phyloP scores from a whole-genome alignment of 495 filamentous ascomycete species.

The Beverwykella pulmonaria region DNA sequence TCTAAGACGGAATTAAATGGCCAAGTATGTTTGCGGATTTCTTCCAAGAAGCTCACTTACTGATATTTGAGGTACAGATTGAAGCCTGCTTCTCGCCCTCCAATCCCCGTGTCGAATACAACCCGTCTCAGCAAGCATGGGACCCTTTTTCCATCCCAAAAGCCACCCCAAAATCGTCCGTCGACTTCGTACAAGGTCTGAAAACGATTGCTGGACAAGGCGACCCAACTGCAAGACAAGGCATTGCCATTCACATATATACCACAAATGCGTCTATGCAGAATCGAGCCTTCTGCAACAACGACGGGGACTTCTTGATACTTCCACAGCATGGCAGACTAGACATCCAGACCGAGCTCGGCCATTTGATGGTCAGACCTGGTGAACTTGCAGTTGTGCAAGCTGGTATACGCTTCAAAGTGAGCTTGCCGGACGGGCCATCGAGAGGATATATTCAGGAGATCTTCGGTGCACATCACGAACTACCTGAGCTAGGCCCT shows the following conservation, averaged over 20 bases:
- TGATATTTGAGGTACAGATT: neutral
- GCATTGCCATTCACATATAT: conserved; percentile 27
- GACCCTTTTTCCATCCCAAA: conserved; percentile 20
- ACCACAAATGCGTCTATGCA: conserved; percentile 15
- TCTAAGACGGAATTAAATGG: neutral
- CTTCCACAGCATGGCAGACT: conserved; percentile 35
- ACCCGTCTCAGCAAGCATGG: conserved; percentile 27
- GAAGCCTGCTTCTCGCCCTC: conserved; percentile 3
- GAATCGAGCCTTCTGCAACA: conserved; percentile 33
- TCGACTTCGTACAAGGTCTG: conserved; percentile 21
- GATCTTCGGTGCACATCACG: conserved; percentile 33
- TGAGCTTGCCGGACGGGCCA: conserved; percentile 21
- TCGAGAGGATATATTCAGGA: conserved; percentile 36
- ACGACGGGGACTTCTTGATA: conserved; percentile 38
- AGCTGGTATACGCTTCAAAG: conserved; percentile 35
- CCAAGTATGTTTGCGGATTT: neutral
- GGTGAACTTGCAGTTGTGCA: conserved; percentile 37
- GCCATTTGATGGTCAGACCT: conserved; percentile 29
- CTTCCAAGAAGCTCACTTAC: neutral
- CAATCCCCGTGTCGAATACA: conserved; percentile 14
- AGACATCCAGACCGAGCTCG: conserved; percentile 36
- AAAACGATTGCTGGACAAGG: conserved; percentile 21
- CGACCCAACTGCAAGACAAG: conserved; percentile 22
- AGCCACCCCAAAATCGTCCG: neutral
- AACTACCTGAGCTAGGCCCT: conserved; percentile 60